Base-by-base conservation (phyloP, 768 basidiomycete species). In the Lactarius psammicola region DNA sequence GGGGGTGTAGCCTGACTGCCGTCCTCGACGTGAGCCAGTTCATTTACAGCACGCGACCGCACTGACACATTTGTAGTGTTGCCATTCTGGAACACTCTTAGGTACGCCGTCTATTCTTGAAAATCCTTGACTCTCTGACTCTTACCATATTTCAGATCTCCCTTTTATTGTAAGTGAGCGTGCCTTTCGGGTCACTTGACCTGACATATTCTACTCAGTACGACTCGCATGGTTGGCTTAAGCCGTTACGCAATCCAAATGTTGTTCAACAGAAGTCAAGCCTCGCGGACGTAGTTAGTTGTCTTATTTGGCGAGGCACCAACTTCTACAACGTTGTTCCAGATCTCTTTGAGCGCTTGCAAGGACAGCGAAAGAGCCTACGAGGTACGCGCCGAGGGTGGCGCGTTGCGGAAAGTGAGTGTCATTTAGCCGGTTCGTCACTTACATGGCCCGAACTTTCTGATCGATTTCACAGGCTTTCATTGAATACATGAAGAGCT, bases 1-100 rank as follows among this genome's bases (percentile, higher is more conserved):
- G 1, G 1, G 8, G 28, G 3, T 65, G 64, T 60, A 59, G 64
- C 23, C 31, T 65, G 58, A 65, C 64, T n/a, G 59, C 59, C 3
- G 13, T 65, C 8, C 42, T 55, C 4, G 64, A 65, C 8, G 64
- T 65, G 33, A 60, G 63, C 26, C 3, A 18, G 40, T 17, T 60
- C 26, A 3, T 17, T 17, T 3, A 2, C 11, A 11, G 17, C 23
- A 3, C 33, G 7, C 8, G 10, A 28, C 7, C 31, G n/a, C 23
- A 30, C 20, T 58, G 7, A 42, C 17, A 17, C 2, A 6, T 11
- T 31, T 36, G 28, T 7, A 65, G 64, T 60, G 38, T 11, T 60
- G 64, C 5, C 51, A 65, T 30, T 60, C 53, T 2, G 64, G 53
- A 1, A 60, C 58, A 4, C 51, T 65, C 13, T 53, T 65, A 17